Base-by-base conservation (phyloP, 768 basidiomycete species). In the Clavulina sp. region DNA sequence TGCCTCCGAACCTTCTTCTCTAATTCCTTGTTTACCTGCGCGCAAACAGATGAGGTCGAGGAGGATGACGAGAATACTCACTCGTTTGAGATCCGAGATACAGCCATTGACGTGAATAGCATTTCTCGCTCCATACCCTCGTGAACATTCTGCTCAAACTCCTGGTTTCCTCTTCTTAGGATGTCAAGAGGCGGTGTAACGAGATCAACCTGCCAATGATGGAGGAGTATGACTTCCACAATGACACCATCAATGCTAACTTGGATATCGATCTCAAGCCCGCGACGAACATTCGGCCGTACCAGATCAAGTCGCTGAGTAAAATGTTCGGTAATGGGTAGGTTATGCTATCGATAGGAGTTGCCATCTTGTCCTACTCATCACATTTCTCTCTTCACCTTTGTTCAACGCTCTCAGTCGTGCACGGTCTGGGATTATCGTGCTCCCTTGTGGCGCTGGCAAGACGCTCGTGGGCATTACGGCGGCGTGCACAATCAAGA, bases 261-360 rank as follows among this genome's bases (percentile, higher is more conserved):
- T 73, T 99, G 41, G 95, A 99, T 62, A 99, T 99, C 52, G 95
- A 99, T 65, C 76, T 99, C 50, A 99, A 99, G 64, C 95, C 95
- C 2, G 84, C 89, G 32, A 97, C 95, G 2, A 84, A 93, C 55
- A 95, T 99, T 62, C 76, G 95, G 51, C 89, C 95, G 13, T 99
- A 99, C 66, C 95, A 99, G 65, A 93, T 97, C 68, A 99, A 95
- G 50, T 91, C 86, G 62, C 69, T 99, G 40, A 91, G 88, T 58
- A 99, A 99, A 69, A 99, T 99, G 95, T 99, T 99, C 65, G 93
- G 95, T 50, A 97, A 99, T 64, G 95, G 91, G 86, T 89, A 65
- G n/a, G n/a, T n/a, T n/a, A n/a, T 50, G 73, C 57, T 9, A 26
- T 3, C 16, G 33, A 32, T 9, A 28, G 9, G 13, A 9, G 26